Conservation (phyloP, 192 early-diverging fungal genomes). For the Backusella tarrabulga region DNA sequence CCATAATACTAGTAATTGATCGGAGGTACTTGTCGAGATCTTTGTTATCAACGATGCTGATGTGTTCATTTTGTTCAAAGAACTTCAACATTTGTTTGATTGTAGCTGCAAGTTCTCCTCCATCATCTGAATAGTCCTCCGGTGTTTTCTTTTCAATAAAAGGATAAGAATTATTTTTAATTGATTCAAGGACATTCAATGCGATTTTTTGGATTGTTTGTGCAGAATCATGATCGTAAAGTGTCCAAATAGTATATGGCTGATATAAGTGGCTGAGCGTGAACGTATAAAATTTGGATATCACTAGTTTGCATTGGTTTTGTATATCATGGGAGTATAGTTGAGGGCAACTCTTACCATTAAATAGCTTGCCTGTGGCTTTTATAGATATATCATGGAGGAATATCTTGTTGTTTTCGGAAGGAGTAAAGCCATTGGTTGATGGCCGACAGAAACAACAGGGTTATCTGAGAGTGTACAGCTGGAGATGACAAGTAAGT, state of each 20-base stretch:
- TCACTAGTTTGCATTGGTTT: not conserved
- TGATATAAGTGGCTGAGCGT: not conserved
- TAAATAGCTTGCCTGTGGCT: not conserved
- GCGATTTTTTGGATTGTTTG: constrained; percentile 13
- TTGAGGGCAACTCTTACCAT: not conserved
- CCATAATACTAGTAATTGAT: constrained; percentile 4
- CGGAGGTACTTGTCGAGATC: constrained; percentile 5
- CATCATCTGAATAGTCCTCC: constrained; percentile 5
- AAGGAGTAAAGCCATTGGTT: too few relatives aligned
- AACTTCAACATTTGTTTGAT: not conserved
- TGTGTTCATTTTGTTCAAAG: constrained; percentile 14
- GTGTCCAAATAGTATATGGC: constrained; percentile 8
- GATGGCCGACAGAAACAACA: too few relatives aligned
- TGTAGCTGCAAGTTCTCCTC: constrained; percentile 9
- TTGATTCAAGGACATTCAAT: constrained; percentile 10
- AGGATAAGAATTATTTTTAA: not conserved
- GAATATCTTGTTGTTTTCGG: too few relatives aligned
- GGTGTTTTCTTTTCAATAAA: constrained; percentile 5
- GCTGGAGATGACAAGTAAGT: not conserved
- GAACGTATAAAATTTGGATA: not conserved
- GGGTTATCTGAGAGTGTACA: not conserved
- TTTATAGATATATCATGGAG: not conserved
- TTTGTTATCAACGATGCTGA: constrained; percentile 8
- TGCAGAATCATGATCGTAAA: not conserved
- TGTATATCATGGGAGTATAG: not conserved